A percentile compares a stretch with the other conserved stretches of the same genome.
Conservation (phyloP, 2,329 filamentous ascomycete species). For the Aspergillus fumigatus region DNA sequence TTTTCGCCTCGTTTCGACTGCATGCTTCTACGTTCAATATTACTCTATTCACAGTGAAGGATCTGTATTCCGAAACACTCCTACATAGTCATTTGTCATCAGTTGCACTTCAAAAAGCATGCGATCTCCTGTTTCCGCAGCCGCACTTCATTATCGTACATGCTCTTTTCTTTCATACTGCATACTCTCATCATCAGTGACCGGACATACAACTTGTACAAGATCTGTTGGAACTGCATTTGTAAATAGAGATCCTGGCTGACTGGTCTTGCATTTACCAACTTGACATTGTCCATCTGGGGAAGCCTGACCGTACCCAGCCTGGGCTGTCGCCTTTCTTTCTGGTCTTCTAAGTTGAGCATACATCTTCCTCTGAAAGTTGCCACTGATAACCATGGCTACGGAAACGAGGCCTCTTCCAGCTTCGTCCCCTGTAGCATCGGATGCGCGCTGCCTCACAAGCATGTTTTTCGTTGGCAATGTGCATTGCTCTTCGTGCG, state of each 20-base stretch:
- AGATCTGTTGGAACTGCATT: background rate
- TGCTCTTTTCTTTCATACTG: background rate
- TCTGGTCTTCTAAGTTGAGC: background rate
- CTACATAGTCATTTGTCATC: background rate
- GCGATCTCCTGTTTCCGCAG: background rate
- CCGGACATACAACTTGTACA: background rate
- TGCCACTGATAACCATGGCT: background rate
- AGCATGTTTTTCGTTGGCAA: slow-evolving; percentile 44
- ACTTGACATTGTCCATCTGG: background rate
- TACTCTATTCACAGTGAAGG: background rate
- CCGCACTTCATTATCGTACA: background rate
- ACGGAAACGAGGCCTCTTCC: background rate
- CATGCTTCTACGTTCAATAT: slow-evolving; percentile 2
- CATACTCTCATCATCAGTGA: background rate
- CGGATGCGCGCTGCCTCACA: slow-evolving; percentile 11
- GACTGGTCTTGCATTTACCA: too few species aligned
- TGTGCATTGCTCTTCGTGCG: slow-evolving; percentile 47
- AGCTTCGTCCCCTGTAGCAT: slow-evolving; percentile 7
- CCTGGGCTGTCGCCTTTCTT: background rate
- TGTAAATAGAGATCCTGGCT: background rate
- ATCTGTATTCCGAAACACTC: background rate
- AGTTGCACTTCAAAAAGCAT: background rate
- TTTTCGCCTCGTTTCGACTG: slow-evolving; percentile 11
- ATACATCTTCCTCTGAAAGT: background rate
- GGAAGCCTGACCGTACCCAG: background rate